Evolutionary conservation across 805 yeast genomes (phyloP).

Genomic region (Candida loeiensis): DNA sequence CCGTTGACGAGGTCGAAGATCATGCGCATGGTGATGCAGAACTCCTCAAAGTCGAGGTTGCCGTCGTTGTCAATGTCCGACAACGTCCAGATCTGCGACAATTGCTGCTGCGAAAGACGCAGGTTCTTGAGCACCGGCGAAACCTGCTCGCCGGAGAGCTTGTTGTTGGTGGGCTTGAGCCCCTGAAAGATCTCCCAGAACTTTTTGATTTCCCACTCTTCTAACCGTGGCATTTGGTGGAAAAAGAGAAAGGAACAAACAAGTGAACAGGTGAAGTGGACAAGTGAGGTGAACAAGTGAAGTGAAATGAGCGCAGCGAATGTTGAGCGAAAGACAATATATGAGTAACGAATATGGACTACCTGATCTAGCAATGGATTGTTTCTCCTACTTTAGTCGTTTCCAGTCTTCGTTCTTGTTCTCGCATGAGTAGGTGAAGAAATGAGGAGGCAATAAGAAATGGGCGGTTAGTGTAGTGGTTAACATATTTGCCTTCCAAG

Average conservation of each 20-base stretch:
- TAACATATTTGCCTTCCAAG: constrained; percentile 92
- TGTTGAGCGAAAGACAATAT: too few species aligned
- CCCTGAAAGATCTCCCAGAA: constrained; percentile 98
- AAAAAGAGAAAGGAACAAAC: neutral
- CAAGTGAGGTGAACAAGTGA: neutral
- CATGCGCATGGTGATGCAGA: constrained; percentile 94
- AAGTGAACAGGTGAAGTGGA: neutral
- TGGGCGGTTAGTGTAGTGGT: constrained; percentile 91
- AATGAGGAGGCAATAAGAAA: neutral
- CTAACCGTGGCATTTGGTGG: constrained; percentile 57
- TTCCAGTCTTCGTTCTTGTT: too few species aligned
- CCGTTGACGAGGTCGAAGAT: constrained; percentile 90
- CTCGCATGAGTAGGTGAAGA: neutral
- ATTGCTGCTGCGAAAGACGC: constrained; percentile 69
- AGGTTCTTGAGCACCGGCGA: constrained; percentile 86
- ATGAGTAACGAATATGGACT: too few species aligned
- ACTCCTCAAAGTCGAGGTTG: constrained; percentile 90
- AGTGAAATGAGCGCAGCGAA: too few species aligned
- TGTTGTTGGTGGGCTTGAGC: constrained; percentile 74
- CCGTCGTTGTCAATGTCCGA: constrained; percentile 94
- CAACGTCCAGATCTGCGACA: constrained; percentile 84
- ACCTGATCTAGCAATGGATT: too few species aligned
- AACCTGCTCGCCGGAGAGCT: constrained; percentile 80
- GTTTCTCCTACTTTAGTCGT: neutral
- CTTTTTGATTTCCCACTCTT: constrained; percentile 93